Evolutionary conservation across 2,329 filamentous ascomycete species (phyloP).

Genomic region (Mycogone perniciosa): DNA sequence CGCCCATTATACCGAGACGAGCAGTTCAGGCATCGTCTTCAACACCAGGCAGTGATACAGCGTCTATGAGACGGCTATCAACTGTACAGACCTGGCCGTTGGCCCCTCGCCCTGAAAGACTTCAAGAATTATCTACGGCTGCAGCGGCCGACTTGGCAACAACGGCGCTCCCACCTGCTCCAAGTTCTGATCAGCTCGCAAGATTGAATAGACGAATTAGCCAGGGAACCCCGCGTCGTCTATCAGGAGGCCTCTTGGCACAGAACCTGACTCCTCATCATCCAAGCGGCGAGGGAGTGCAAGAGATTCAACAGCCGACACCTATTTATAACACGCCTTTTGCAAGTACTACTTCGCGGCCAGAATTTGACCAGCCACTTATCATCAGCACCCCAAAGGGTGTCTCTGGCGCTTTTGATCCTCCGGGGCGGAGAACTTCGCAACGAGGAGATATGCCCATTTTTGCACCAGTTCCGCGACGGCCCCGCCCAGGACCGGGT

Average conservation of each 20-base stretch:
- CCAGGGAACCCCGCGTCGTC: slow-evolving; percentile 33
- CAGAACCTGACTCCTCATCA: not conserved
- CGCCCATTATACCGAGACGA: not conserved
- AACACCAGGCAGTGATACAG: slow-evolving; percentile 16
- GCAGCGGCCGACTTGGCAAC: not conserved
- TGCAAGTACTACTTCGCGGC: not conserved
- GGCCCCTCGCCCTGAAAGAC: slow-evolving; percentile 20
- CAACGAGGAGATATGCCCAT: slow-evolving; percentile 39
- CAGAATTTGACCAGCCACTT: slow-evolving; percentile 44
- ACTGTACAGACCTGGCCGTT: slow-evolving; percentile 44
- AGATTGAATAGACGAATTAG: slow-evolving; percentile 33
- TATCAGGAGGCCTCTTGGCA: slow-evolving; percentile 36
- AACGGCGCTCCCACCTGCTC: slow-evolving; percentile 32
- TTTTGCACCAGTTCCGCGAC: slow-evolving; percentile 47
- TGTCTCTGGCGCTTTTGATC: slow-evolving; percentile 47
- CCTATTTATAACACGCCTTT: not conserved
- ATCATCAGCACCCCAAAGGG: slow-evolving; percentile 57
- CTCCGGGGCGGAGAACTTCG: slow-evolving; percentile 30
- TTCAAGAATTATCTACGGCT: not conserved
- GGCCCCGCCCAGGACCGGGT: slow-evolving; percentile 35
- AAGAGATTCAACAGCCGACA: slow-evolving; percentile 1
- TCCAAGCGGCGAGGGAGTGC: not conserved
- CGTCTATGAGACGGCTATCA: slow-evolving; percentile 25
- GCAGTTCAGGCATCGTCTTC: slow-evolving; percentile 2
- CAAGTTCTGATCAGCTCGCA: slow-evolving; percentile 34